Evolutionary conservation across 2,329 filamentous ascomycete species (phyloP).

Genomic region (Bimuria novae-zelandiae): DNA sequence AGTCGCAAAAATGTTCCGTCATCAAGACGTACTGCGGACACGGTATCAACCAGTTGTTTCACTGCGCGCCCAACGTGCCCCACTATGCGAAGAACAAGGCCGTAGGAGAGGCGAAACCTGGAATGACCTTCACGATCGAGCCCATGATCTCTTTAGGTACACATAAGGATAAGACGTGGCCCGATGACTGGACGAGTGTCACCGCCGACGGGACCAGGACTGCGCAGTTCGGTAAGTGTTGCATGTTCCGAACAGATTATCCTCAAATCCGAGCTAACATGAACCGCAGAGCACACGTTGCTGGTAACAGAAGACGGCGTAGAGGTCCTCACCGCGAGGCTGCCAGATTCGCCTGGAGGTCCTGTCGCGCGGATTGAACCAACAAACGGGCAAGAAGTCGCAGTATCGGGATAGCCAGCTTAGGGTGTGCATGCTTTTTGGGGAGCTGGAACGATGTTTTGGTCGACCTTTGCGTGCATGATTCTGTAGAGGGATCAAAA

Average conservation of each 20-base stretch:
- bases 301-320: slow-evolving; percentile 82
- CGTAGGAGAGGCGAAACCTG: slow-evolving; percentile 88
- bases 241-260: no score
- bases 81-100: slow-evolving; percentile 99
- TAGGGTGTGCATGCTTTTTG: slow-evolving; percentile 9
- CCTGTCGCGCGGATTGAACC: slow-evolving; percentile 62
- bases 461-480: neutral
- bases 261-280: slow-evolving; percentile 17
- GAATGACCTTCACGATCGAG: slow-evolving; percentile 99
- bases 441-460: slow-evolving; percentile 1
- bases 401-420: slow-evolving; percentile 3
- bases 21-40: slow-evolving; percentile 97
- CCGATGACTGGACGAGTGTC: slow-evolving; percentile 97
- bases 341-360: slow-evolving; percentile 75
- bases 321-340: slow-evolving; percentile 77
- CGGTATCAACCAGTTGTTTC: slow-evolving; percentile 91
- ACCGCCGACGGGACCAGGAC: slow-evolving; percentile 88
- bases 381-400: slow-evolving; percentile 31
- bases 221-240: slow-evolving; percentile 82
- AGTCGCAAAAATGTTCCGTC: slow-evolving; percentile 81
- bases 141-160: slow-evolving; percentile 96
- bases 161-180: slow-evolving; percentile 93
- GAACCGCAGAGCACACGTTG: slow-evolving; percentile 72
- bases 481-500: neutral
- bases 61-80: slow-evolving; percentile 89